phyloP scores from a whole-genome alignment of 2,329 filamentous ascomycete genomes.

The Chaetoscypha palmicola region DNA sequence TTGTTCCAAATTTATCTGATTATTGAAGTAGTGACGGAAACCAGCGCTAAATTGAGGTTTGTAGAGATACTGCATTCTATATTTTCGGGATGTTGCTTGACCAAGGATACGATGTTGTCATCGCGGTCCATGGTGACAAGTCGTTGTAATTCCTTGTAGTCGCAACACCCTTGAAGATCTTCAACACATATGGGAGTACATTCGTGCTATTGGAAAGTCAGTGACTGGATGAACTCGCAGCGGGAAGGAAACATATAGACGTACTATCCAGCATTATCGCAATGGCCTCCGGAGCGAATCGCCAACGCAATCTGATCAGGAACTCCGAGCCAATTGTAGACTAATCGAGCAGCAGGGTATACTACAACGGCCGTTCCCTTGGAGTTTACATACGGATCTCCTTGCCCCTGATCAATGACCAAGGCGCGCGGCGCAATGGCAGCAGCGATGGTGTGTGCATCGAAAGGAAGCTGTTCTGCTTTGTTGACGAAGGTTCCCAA shows the following conservation, averaged over 20 bases:
- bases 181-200: slow-evolving; percentile 41
- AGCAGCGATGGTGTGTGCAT: slow-evolving; percentile 33
- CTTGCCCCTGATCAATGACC: slow-evolving; percentile 31
- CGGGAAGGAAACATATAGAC: no score
- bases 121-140: slow-evolving; percentile 37
- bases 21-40: no score
- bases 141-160: slow-evolving; percentile 40
- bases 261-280: slow-evolving; percentile 42
- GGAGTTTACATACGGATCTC: slow-evolving; percentile 41
- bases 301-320: slow-evolving; percentile 37
- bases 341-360: slow-evolving; percentile 30
- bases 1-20: no score
- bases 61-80: no score
- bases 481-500: slow-evolving; percentile 32
- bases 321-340: slow-evolving; percentile 31
- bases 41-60: no score
- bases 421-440: slow-evolving; percentile 32
- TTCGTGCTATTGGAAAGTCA: no score
- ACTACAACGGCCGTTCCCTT: slow-evolving; percentile 38
- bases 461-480: slow-evolving; percentile 29
- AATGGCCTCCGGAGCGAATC: slow-evolving; percentile 41
- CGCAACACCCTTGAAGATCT: slow-evolving; percentile 40
- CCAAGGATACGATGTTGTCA: slow-evolving; percentile 42
- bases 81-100: slow-evolving; percentile 34
- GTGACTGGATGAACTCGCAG: no score